Conservation (phyloP, 1,284 basidiomycete genomes). For the Paramarasmius palmivorus region DNA sequence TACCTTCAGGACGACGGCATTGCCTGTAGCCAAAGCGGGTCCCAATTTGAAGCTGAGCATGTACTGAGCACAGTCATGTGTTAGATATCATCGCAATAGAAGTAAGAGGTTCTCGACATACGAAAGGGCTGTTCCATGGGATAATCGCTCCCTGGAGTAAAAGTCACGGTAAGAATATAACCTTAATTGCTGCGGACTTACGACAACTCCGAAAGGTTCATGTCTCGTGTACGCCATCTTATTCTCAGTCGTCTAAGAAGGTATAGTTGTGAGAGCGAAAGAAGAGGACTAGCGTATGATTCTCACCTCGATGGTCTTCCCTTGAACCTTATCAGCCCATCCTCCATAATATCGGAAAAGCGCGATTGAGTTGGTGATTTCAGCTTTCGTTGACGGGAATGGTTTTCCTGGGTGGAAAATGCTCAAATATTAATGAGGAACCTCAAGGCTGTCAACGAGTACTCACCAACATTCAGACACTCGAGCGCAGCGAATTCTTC, state of each 20-base stretch:
- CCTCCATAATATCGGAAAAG: constrained; percentile 61
- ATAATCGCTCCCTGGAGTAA: constrained; percentile 79
- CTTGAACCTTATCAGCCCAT: constrained; percentile 67
- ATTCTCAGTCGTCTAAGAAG: constrained; percentile 52
- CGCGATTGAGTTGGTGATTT: constrained; percentile 60
- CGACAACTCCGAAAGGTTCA: constrained; percentile 80
- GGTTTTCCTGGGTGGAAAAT: constrained; percentile 52
- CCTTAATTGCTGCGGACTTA: constrained; percentile 46
- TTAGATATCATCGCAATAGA: not conserved
- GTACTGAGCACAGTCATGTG: not conserved
- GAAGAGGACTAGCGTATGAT: not conserved
- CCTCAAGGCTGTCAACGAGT: too few relatives aligned
- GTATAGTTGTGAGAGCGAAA: constrained; percentile 23
- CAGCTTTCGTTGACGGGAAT: constrained; percentile 62
- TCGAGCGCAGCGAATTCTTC: constrained; percentile 68
- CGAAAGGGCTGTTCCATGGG: constrained; percentile 52
- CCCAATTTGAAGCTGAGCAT: constrained; percentile 81
- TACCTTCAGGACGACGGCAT: constrained; percentile 74
- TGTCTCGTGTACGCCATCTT: constrained; percentile 75
- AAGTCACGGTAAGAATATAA: too few relatives aligned
- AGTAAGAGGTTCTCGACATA: constrained; percentile 17
- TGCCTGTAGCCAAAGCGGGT: constrained; percentile 82
- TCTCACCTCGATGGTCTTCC: constrained; percentile 41
- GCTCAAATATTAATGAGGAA: too few relatives aligned
- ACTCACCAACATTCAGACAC: constrained; percentile 59